Conservation (phyloP, 2,329 filamentous ascomycete genomes). For the Exserohilum rostratum region DNA sequence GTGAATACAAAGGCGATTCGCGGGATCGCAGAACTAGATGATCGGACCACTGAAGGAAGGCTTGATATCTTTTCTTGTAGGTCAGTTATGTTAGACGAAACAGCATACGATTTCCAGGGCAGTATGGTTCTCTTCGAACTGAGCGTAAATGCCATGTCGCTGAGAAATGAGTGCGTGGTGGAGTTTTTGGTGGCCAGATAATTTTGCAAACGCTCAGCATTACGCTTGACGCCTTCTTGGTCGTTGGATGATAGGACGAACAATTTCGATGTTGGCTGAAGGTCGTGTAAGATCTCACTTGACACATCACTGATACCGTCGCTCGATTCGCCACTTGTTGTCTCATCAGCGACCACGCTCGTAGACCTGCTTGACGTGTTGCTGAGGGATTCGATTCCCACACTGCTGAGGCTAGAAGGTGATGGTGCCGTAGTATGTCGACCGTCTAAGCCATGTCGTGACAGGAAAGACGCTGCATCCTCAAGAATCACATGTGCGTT, state of each 20-base stretch:
- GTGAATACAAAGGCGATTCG: conserved; percentile 38
- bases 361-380: conserved; percentile 3
- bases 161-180: not conserved
- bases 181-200: conserved; percentile 5
- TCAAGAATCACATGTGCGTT: conserved; percentile 39
- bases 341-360: conserved; percentile 3
- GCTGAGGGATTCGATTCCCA: not conserved
- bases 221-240: conserved; percentile 11
- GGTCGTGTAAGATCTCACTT: conserved; percentile 7
- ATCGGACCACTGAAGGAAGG: conserved; percentile 8
- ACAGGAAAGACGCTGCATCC: conserved; percentile 7
- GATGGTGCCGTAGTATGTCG: conserved; percentile 22
- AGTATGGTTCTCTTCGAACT: conserved; percentile 4
- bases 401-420: conserved; percentile 13
- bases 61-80: conserved; percentile 3
- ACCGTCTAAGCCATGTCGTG: conserved; percentile 3
- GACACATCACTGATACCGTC: conserved; percentile 7
- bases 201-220: conserved; percentile 6
- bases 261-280: not conserved
- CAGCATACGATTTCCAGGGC: conserved; percentile 10
- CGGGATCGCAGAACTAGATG: conserved; percentile 5
- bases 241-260: conserved; percentile 9
- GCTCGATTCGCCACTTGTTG: conserved; percentile 1
- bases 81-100: not conserved
- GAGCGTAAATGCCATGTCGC: conserved; percentile 7